Evolutionary conservation across 2,329 filamentous ascomycete genomes (phyloP), one percentile per base, ranked within the genome.

Genomic region (Thielaviopsis punctulata): DNA sequence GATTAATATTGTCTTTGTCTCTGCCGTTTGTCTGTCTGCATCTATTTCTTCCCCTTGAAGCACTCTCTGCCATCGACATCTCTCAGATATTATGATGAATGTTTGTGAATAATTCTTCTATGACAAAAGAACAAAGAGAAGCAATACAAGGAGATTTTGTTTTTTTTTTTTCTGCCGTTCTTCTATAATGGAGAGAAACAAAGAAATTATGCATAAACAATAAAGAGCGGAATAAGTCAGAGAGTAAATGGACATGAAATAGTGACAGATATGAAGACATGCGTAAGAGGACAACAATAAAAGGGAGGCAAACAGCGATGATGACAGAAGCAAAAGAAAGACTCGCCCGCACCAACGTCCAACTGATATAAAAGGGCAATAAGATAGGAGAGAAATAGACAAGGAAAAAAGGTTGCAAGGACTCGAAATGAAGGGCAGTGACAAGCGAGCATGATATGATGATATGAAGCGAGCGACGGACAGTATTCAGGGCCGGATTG

Each of bases 391-490:
- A 21, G 24, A 25, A 25, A 45, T 27, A 7, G 19, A 15, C 27
- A 12, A 44, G n/a, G 39, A 45, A 49, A 33, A 30, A 27, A 30
- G 18, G 18, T 49, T 10, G 23, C 18, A 30, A n/a, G 36, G 13
- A 22, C 10, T 36, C n/a, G 21, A 19, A 27, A 47, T 22, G 27
- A 33, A 2, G 2, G 22, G 30, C 47, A 41, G 15, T 33, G 4
- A 8, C 41, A 21, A 15, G 45, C 45, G 22, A 23, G 18, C 2
- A 25, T 21, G n/a, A n/a, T 18, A 8, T 21, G 1, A 8, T 46
- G 19, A 39, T 15, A 49, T 49, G 23, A 45, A 41, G 24, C 22
- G 23, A 57, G 39, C 41, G 39, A 46, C 13, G 13, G 30, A 36
- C 30, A 36, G 30, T 36, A 36, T 15, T 36, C 30, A 36, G n/a